Evolutionary conservation across 805 yeast species (phyloP).

Genomic region (Candida hispaniensis): DNA sequence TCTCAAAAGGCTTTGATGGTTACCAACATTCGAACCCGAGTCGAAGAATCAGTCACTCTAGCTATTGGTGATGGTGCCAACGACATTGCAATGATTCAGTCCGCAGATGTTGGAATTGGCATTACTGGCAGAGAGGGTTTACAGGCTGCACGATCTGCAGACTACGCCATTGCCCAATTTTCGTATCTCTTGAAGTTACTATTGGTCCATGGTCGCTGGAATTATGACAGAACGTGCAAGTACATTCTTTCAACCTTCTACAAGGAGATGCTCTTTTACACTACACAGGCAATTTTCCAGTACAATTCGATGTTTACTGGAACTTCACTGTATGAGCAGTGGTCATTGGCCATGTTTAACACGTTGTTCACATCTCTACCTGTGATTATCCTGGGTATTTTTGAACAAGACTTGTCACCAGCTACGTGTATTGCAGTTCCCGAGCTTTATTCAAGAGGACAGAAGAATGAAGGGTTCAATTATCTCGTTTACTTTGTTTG

Average conservation of each 20-base stretch:
- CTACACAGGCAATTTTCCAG: slow-evolving; percentile 82
- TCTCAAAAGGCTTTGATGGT: slow-evolving; percentile 93
- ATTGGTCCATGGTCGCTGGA: slow-evolving; percentile 92
- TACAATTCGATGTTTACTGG: slow-evolving; percentile 84
- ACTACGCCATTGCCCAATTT: slow-evolving; percentile 92
- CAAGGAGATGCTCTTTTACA: slow-evolving; percentile 82
- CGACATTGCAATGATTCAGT: slow-evolving; percentile 98
- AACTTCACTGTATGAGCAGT: slow-evolving; percentile 82
- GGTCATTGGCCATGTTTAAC: slow-evolving; percentile 96
- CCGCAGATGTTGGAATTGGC: slow-evolving; percentile 96
- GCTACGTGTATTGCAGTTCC: slow-evolving; percentile 86
- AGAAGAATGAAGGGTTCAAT: slow-evolving; percentile 64
- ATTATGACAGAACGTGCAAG: slow-evolving; percentile 82
- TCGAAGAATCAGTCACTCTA: slow-evolving; percentile 63
- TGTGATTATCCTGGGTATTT: slow-evolving; percentile 87
- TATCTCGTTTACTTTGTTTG: slow-evolving; percentile 59
- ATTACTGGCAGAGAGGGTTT: slow-evolving; percentile 95
- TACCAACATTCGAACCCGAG: slow-evolving; percentile 57
- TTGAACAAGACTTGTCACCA: slow-evolving; percentile 83
- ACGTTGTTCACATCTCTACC: slow-evolving; percentile 90
- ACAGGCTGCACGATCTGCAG: slow-evolving; percentile 93
- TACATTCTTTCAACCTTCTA: slow-evolving; percentile 89
- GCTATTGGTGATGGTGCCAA: slow-evolving; percentile 99
- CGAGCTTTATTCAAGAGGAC: slow-evolving; percentile 71
- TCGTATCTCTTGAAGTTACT: slow-evolving; percentile 70